These are phyloP conservation scores for Lactifluus hygrophoroides DNA, from an alignment of 768 basidiomycete species.

Conservation along the genomic window DNA sequence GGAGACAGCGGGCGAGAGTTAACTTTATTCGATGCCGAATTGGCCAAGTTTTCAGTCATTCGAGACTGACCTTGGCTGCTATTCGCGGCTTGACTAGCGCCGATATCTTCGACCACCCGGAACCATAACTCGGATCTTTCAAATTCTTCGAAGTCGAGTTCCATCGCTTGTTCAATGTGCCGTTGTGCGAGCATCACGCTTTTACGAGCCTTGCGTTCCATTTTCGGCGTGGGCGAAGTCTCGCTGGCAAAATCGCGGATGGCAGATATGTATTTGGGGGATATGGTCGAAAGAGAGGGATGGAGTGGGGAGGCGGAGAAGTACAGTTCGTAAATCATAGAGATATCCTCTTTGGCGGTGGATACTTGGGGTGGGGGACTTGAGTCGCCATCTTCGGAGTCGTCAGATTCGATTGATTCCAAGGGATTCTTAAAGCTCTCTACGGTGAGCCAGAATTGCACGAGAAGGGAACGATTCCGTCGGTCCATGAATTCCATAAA, in stretches of 20 bases:
- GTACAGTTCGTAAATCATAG: constrained; percentile 83
- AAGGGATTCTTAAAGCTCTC: constrained; percentile 97
- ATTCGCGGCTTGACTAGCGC: constrained; percentile 24
- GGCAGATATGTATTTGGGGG: constrained; percentile 56
- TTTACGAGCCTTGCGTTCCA: constrained; percentile 53
- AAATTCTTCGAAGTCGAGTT: constrained; percentile 86
- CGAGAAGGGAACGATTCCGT: constrained; percentile 68
- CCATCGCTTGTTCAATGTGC: constrained; percentile 84
- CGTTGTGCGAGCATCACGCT: constrained; percentile 79
- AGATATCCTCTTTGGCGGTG: constrained; percentile 78
- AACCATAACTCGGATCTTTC: constrained; percentile 87
- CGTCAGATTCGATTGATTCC: constrained; percentile 60
- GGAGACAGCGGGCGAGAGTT: constrained; percentile 6
- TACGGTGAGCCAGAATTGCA: constrained; percentile 96
- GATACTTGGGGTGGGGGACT: constrained; percentile 42
- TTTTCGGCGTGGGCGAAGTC: constrained; percentile 33
- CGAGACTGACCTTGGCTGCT: not conserved
- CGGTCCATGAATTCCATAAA: constrained; percentile 99
- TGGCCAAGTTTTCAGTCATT: constrained; percentile 4
- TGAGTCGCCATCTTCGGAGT: constrained; percentile 52
- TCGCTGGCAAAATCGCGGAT: constrained; percentile 58
- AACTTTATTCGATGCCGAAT: not conserved
- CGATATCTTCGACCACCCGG: constrained; percentile 70
- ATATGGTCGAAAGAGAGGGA: constrained; percentile 52
- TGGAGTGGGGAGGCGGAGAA: constrained; percentile 56